phyloP scores from a whole-genome alignment of 169 alveolate genomes.

The Plasmodium inui region DNA sequence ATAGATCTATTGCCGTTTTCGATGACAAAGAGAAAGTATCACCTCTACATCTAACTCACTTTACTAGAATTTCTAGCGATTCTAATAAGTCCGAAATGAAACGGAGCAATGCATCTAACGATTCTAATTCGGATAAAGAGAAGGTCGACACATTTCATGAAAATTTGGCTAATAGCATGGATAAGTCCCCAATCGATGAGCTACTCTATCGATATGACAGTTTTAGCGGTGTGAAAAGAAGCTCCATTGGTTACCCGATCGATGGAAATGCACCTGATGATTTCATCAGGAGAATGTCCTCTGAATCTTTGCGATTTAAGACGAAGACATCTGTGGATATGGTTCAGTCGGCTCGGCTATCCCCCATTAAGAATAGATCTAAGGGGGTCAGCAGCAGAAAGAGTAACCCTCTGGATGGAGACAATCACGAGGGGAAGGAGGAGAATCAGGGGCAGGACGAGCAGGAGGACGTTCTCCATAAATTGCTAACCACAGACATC shows the following conservation, averaged over 20 bases:
- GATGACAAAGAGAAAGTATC: constrained; percentile 65
- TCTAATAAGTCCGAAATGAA: constrained; percentile 37
- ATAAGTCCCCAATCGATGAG: constrained; percentile 56
- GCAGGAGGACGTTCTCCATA: neutral
- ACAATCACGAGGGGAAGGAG: neutral
- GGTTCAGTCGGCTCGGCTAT: constrained; percentile 30
- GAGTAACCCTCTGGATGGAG: neutral
- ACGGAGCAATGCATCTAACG: constrained; percentile 27
- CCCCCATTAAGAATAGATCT: constrained; percentile 20
- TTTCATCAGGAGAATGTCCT: neutral
- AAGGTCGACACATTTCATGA: neutral
- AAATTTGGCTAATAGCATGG: neutral
- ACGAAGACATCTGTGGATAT: constrained; percentile 22
- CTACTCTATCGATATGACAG: constrained; percentile 31
- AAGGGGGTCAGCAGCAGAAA: neutral
- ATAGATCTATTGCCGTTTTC: constrained; percentile 60
- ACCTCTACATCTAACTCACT: constrained; percentile 53
- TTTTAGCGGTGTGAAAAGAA: neutral
- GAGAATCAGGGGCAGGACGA: neutral
- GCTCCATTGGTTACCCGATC: neutral
- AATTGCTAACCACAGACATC: constrained; percentile 3
- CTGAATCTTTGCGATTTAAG: constrained; percentile 28
- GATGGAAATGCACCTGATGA: neutral
- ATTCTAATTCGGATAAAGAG: neutral
- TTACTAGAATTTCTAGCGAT: constrained; percentile 73